phyloP scores from a whole-genome alignment of 2,329 filamentous ascomycete genomes.

The Penicillium sumatraense region DNA sequence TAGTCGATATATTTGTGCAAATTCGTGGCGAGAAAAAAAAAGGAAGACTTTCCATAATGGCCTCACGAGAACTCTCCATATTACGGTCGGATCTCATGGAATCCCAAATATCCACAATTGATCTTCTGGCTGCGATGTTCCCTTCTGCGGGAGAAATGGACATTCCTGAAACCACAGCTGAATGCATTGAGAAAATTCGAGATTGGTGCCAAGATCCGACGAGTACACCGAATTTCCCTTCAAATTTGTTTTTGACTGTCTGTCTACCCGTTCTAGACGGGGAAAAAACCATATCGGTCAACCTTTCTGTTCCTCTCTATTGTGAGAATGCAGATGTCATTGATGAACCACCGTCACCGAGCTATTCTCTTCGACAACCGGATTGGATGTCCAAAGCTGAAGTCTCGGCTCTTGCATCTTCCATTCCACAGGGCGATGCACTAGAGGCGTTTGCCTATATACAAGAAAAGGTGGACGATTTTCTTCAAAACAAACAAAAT shows the following conservation, averaged over 20 bases:
- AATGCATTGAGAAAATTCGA: conserved; percentile 32
- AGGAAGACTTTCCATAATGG: conserved; percentile 21
- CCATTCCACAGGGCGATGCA: conserved; percentile 51
- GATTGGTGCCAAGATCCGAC: conserved; percentile 31
- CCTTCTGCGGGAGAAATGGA: conserved; percentile 47
- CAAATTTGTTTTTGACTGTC: conserved; percentile 29
- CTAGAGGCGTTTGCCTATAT: conserved; percentile 53
- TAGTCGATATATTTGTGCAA: neutral
- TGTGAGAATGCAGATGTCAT: conserved; percentile 12
- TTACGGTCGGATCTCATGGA: conserved; percentile 53
- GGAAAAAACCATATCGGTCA: conserved; percentile 33
- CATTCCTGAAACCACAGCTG: conserved; percentile 39
- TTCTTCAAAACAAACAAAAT: conserved; percentile 30
- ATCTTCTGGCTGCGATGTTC: conserved; percentile 61
- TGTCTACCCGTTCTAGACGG: conserved; percentile 29
- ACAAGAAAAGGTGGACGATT: conserved; percentile 39
- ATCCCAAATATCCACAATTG: conserved; percentile 54
- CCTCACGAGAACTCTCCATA: conserved; percentile 8
- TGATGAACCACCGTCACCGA: conserved; percentile 29
- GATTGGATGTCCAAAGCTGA: conserved; percentile 59
- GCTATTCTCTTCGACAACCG: conserved; percentile 52
- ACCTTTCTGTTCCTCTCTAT: conserved; percentile 34
- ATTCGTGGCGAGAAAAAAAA: too few species aligned
- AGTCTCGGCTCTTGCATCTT: conserved; percentile 41
- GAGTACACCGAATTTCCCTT: conserved; percentile 19